Base-by-base conservation (phyloP, 2,329 filamentous ascomycete genomes). In the Phialophora expanda region DNA sequence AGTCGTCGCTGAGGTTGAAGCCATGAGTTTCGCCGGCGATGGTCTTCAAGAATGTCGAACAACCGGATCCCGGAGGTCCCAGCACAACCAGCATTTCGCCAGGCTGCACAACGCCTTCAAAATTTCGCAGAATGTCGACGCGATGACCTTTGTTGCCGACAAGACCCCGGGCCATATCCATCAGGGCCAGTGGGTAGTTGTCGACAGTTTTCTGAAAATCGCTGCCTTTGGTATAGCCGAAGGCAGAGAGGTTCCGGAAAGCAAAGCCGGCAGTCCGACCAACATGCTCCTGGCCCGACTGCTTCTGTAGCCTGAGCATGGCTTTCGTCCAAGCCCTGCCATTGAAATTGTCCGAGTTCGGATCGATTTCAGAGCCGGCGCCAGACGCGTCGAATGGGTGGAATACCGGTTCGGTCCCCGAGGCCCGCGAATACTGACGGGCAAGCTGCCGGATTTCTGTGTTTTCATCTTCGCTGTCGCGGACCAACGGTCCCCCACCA, bases 11-110 rank as follows among this genome's bases (percentile, higher is more conserved):
- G 14, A 95, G 82, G 71, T 85, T 87, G 72, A 96, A 88, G 59
- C 92, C 92, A 71, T 93, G 89, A 24, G 90, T 91, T 78, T 96
- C 91, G 66, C 92, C 92, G 3, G 91, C 87, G 71, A 96, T 86
- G 0, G 91, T 91, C 81, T 96, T 96, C 65, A 96, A 82, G 69
- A 96, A 89, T 1, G 92, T 96, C 17, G 90, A 92, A 77, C 92
- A 96, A 61, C 80, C 80, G 64, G 75, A 76, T 4, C 78, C 78
- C 7, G 78, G 78, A 20, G 77, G 74, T 24, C 78, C 78, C 5
- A 80, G 71, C 6, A 80, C 78, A 56, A 79, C 75, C 11, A 79
- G 69, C 67, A 80, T 70, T 62, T 80, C 85, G 32, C 69, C 67
- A 14, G 61, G 55, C 12, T 62, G 61, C 22, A 69, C 41, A 24